Conservation (phyloP, 2,329 filamentous ascomycete species). For the Ophiocordyceps australis region DNA sequence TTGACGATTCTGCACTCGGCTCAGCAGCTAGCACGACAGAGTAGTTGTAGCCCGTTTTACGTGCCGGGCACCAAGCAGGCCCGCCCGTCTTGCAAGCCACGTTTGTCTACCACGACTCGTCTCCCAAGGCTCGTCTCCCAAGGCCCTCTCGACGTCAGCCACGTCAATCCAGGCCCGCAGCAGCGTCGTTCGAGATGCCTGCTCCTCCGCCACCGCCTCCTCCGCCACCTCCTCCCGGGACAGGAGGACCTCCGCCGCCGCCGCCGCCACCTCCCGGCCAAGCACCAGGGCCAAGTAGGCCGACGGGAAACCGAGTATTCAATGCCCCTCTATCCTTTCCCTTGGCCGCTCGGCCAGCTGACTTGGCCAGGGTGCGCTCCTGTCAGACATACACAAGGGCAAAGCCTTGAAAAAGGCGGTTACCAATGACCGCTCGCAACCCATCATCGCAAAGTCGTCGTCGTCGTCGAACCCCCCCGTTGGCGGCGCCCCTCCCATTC, state of each 20-base stretch:
- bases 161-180: no score
- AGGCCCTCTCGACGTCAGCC: background rate
- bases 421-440: slow-evolving; percentile 85
- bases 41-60: no score
- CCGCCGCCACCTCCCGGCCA: slow-evolving; percentile 34
- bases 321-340: no score
- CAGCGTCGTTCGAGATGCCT: slow-evolving; percentile 18
- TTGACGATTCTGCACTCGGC: no score
- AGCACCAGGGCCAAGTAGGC: slow-evolving; percentile 30
- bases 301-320: slow-evolving; percentile 42
- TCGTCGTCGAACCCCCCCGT: slow-evolving; percentile 36
- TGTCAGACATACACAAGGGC: slow-evolving; percentile 78
- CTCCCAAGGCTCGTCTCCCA: background rate
- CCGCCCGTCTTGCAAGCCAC: no score
- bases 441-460: slow-evolving; percentile 28
- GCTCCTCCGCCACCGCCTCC: slow-evolving; percentile 52
- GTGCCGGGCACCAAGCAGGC: no score
- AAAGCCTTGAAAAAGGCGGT: slow-evolving; percentile 64
- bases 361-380: slow-evolving; percentile 52
- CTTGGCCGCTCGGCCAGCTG: slow-evolving; percentile 3
- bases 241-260: slow-evolving; percentile 44
- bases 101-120: slow-evolving; percentile 1
- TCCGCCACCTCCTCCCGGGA: slow-evolving; percentile 47
- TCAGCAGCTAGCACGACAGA: no score
- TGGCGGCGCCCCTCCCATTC: slow-evolving; percentile 63